phyloP scores from a whole-genome alignment of 305 asterid species.

The Fraxinus xanthoxyloides region DNA sequence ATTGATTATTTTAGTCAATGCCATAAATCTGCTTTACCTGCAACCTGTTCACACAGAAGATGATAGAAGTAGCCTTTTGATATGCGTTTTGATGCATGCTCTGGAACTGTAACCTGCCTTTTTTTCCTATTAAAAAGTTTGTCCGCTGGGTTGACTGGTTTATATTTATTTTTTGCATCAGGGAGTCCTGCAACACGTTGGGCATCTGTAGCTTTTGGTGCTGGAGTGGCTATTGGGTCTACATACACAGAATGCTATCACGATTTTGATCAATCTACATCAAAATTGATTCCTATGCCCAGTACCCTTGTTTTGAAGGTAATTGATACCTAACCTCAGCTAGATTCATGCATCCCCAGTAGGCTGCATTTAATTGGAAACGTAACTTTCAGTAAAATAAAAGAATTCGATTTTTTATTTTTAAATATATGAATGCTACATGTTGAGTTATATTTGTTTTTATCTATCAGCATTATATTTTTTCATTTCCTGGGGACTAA shows the following conservation, averaged over 20 bases:
- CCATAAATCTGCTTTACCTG: not conserved
- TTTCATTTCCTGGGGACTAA: not conserved
- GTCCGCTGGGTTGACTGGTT: slow-evolving; percentile 10
- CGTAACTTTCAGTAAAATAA: not conserved
- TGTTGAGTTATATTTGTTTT: not conserved
- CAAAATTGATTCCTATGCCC: slow-evolving; percentile 37
- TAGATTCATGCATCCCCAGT: not conserved
- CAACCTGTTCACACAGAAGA: not conserved
- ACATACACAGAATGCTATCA: slow-evolving; percentile 78
- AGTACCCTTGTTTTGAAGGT: slow-evolving; percentile 47
- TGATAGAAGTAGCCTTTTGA: not conserved
- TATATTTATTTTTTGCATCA: slow-evolving; percentile 27
- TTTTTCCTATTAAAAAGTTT: slow-evolving; percentile 8
- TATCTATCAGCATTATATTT: not conserved
- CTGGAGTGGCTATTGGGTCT: slow-evolving; percentile 83
- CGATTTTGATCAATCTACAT: slow-evolving; percentile 42
- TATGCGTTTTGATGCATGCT: not conserved
- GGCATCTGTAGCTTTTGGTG: slow-evolving; percentile 90
- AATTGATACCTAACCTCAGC: not conserved
- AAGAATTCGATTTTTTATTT: too few relatives aligned
- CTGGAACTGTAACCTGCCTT: not conserved
- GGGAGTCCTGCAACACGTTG: slow-evolving; percentile 93
- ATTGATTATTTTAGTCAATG: too few relatives aligned
- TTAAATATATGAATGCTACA: not conserved
- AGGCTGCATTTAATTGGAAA: not conserved